Base-by-base conservation (phyloP, 768 basidiomycete genomes). In the Lactarius hatsudake region DNA sequence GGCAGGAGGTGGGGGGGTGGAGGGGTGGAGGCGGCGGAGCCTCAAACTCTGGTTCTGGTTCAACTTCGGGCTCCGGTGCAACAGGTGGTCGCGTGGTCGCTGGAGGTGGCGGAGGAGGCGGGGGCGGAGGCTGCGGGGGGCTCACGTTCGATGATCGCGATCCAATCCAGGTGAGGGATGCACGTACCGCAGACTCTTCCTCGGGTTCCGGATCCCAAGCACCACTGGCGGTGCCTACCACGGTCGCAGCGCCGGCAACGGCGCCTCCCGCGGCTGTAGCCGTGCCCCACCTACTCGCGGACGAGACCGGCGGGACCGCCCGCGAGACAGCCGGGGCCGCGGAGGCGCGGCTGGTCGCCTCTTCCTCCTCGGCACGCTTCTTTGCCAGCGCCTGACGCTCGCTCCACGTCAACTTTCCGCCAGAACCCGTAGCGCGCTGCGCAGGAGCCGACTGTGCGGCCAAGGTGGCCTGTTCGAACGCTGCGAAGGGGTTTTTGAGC, bases 371-470 rank as follows among this genome's bases (percentile, higher is more conserved):
- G 18, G 83, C 81, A 71, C 93, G 91, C 74, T 89, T 89, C 81
- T 95, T 96, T 1, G 94, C 90, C n/a, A 89, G 79, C 0, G 92
- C 94, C 74, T 98, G 96, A 26, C 96, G 83, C 75, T 98, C 91
- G 65, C 85, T 90, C 96, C 96, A 98, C 0, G 96, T 96, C 68
- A 96, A 76, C 76, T 94, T 96, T 80, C 92, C 92, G 1, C 80
- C 65, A 0, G 82, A 85, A 26, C 79, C 59, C 2, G 69, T 20
- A 40, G 62, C 0, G 61, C 70, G 65, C 69, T 9, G 72, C 70
- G n/a, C 69, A 69, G 78, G 66, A n/a, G 78, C n/a, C 20, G 76
- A 34, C 43, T 74, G 70, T 30, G 78, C 71, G 58, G 63, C 12
- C 42, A 64, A 43, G 51, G 62, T 28, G 20, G 63, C 59, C 53